phyloP scores from a whole-genome alignment of 2,329 filamentous ascomycete genomes.

The Xylaria sp. region DNA sequence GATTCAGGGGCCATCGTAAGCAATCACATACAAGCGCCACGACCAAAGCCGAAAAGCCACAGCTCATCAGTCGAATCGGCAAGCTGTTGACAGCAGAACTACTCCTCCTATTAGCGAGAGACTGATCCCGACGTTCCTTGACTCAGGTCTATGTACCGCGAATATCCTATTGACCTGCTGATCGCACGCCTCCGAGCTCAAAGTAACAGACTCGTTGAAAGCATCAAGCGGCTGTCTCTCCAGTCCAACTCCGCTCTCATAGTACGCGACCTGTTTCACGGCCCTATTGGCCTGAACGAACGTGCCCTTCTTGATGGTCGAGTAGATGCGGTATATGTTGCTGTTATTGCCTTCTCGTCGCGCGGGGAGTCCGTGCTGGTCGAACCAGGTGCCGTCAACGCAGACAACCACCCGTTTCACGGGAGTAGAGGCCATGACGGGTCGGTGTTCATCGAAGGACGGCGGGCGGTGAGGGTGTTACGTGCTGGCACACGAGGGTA shows the following conservation, averaged over 20 bases:
- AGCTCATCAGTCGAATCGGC: slow-evolving; percentile 32
- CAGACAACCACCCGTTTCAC: slow-evolving; percentile 24
- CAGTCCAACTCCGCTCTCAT: slow-evolving; percentile 22
- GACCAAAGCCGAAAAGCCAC: slow-evolving; percentile 38
- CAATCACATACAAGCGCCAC: slow-evolving; percentile 32
- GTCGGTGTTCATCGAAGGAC: not conserved
- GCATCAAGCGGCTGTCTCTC: slow-evolving; percentile 18
- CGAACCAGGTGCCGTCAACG: slow-evolving; percentile 23
- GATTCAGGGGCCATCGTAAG: not conserved
- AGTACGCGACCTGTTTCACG: slow-evolving; percentile 21
- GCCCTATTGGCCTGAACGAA: slow-evolving; percentile 21
- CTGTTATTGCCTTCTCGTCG: slow-evolving; percentile 22
- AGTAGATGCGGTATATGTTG: slow-evolving; percentile 22
- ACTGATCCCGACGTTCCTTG: too few species aligned
- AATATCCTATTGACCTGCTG: slow-evolving; percentile 24
- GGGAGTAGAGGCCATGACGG: slow-evolving; percentile 16
- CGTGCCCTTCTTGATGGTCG: slow-evolving; percentile 20
- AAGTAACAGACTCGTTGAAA: slow-evolving; percentile 21
- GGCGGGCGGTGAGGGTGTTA: not conserved
- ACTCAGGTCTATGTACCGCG: slow-evolving; percentile 11
- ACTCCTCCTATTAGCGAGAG: slow-evolving; percentile 5
- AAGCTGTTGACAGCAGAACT: slow-evolving; percentile 21
- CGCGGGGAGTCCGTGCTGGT: slow-evolving; percentile 15
- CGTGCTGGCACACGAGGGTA: not conserved
- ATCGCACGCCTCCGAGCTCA: slow-evolving; percentile 16